Base-by-base conservation (phyloP, 1,139 yeast species). In the Petasospora rhodanensis region DNA sequence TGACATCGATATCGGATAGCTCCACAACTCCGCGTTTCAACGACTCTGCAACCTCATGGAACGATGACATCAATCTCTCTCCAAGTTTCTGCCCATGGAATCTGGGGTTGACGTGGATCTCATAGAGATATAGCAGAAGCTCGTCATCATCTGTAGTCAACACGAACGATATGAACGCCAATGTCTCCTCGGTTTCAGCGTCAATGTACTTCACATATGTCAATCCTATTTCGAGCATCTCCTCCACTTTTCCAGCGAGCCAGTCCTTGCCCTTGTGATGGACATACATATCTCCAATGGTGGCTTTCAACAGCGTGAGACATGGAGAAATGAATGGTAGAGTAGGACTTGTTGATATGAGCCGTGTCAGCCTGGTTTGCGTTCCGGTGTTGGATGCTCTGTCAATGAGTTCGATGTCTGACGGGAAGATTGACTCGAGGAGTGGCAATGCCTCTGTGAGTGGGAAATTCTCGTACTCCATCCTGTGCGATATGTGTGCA, bases 81-180 rank as follows among this genome's bases (percentile, higher is more conserved):
- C 45, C 45, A 5, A 41, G 6, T 3, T 23, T 14, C 13, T 22
- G 21, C 2, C 33, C 35, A 10, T 35, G 41, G 14, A 16, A 52
- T 14, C 36, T 14, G 1, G 61, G 57, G 18, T 37, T 32, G 4
- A 73, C 63, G 38, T 76, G 81, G 31, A 76, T 65, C 49, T 76
- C 82, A 47, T 72, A 76, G 22, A 76, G 56, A 45, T 73, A 76
- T 7, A 76, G 50, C 17, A 65, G 55, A 20, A 38, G 11, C 6
- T 29, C 37, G 21, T 24, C 34, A 15, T 52, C 53, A 26, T 62
- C 64, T 23, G 42, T 24, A 14, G 69, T 66, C 22, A 68, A 48
- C 47, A 62, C 62, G 43, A 65, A 59, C 12, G 75, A 65, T 7
- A 70, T 45, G 44, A 72, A 73, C 7, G 62, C 75, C 5, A 56